Evolutionary conservation across 371 early-diverging fungal genomes (phyloP).

Genomic region (Quaeritorhiza haematococci): DNA sequence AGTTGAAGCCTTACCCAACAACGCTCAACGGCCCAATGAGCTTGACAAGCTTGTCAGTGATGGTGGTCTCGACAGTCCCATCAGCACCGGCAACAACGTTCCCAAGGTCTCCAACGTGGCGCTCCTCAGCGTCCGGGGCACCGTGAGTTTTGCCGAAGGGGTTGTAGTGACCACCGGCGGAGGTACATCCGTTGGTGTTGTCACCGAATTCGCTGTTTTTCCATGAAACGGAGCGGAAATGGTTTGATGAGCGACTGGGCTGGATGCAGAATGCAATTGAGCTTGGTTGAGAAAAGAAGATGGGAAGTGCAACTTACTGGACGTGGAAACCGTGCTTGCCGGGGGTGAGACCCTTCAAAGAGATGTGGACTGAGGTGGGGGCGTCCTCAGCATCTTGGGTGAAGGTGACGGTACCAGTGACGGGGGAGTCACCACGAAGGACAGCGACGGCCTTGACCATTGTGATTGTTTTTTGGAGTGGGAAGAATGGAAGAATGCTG

Average conservation of each 20-base stretch:
- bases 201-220: constrained; percentile 65
- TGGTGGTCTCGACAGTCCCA: constrained; percentile 48
- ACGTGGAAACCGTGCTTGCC: constrained; percentile 87
- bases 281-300: background rate
- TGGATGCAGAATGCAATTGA: too few species aligned
- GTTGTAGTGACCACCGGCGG: constrained; percentile 67
- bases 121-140: constrained; percentile 54
- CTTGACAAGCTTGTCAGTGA: constrained; percentile 53
- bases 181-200: constrained; percentile 55
- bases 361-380: constrained; percentile 51
- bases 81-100: constrained; percentile 58
- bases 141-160: constrained; percentile 73
- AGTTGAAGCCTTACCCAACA: constrained; percentile 29
- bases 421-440: constrained; percentile 35
- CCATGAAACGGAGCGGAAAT: too few species aligned
- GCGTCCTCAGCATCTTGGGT: constrained; percentile 54
- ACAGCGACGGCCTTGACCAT: constrained; percentile 36
- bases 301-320: constrained; percentile 36
- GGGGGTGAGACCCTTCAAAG: constrained; percentile 58
- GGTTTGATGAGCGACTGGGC: too few species aligned
- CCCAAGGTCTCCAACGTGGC: constrained; percentile 87
- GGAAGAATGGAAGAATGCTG: background rate
- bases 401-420: constrained; percentile 67
- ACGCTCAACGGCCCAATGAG: constrained; percentile 68
- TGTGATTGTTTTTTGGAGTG: too few species aligned